Evolutionary conservation across 495 filamentous ascomycete species (phyloP), one percentile per base, ranked within the genome.

Genomic region (Massariosphaeria phaeospora): DNA sequence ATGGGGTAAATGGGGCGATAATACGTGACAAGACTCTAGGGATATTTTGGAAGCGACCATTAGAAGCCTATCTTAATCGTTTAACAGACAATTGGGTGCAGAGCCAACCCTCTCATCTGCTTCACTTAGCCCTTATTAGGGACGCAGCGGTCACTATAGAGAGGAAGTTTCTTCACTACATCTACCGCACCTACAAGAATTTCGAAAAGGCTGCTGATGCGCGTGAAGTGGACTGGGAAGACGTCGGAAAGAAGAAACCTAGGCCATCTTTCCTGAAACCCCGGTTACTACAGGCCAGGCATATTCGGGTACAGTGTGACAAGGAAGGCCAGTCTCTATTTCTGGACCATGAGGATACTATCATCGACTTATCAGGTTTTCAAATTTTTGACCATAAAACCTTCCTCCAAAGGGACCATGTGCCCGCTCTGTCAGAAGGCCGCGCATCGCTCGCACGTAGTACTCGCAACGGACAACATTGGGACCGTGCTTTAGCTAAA

Each of bases 101-200:
- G 25, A 80, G 80, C 2, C 84, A 88, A 52, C 84, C 84, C 15
- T 67, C 73, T 15, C 75, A 84, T 61, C 71, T 87, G 36, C 76
- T 76, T 23, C 80, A 85, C 61, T 66, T 84, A n/a, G 75, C 78
- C 21, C 72, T 87, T 17, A 72, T 88, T 34, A 70, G 80, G 54
- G 84, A 88, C 57, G 80, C 76, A 15, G 71, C 69, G 10, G 70
- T 84, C 17, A 70, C 68, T 11, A 70, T 70, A 2, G 81, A 77
- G 21, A 64, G 50, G 36, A 55, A 42, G 17, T 47, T 24, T 23
- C 18, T 59, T 27, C 76, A 81, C 48, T 85, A 81, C 61, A 62
- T 79, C 15, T 80, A 85, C 48, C 83, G 82, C 42, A 74, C 80
- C 1, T 73, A 70, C 26, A 66, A 61, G 3, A 77, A 80, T 55